A percentile compares a stretch with the other conserved stretches of the same genome.
Conservation (phyloP, 768 basidiomycete species). For the Amanita muscaria region DNA sequence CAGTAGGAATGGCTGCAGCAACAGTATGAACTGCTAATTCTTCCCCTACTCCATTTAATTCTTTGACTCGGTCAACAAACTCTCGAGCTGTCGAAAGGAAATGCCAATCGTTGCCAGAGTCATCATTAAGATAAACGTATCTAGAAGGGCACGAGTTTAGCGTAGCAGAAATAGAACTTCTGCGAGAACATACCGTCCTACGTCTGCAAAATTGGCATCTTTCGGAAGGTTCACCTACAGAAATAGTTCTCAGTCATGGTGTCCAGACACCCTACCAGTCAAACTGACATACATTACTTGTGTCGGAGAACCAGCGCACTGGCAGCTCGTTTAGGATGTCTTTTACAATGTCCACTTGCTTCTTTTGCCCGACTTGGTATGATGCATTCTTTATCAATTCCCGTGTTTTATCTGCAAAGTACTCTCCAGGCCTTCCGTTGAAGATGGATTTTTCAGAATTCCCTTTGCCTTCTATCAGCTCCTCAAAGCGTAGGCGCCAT, state of each 20-base stretch:
- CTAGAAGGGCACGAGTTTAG: constrained; percentile 16
- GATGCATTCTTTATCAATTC: constrained; percentile 28
- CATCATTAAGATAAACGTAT: constrained; percentile 37
- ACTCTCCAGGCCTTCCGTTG: constrained; percentile 15
- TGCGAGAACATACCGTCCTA: constrained; percentile 34
- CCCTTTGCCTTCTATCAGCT: constrained; percentile 6
- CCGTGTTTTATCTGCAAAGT: constrained; percentile 26
- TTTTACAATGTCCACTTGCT: constrained; percentile 48
- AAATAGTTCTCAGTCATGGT: not conserved
- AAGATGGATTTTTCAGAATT: constrained; percentile 11
- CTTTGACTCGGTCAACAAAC: constrained; percentile 13
- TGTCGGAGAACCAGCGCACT: constrained; percentile 49
- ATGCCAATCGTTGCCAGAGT: constrained; percentile 38
- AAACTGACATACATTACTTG: constrained; percentile 36
- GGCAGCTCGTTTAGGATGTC: constrained; percentile 62
- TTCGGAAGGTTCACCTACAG: not conserved
- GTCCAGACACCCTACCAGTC: no score
- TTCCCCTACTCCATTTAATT: constrained; percentile 11
- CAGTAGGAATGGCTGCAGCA: constrained; percentile 45
- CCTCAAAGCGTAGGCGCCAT: no score
- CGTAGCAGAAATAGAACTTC: not conserved
- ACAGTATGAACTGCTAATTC: constrained; percentile 43
- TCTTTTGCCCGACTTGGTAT: constrained; percentile 20
- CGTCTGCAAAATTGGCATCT: constrained; percentile 35
- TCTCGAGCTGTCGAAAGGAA: constrained; percentile 31